Evolutionary conservation across 2,329 filamentous ascomycete species (phyloP).

Genomic region (Fusarium sp.): DNA sequence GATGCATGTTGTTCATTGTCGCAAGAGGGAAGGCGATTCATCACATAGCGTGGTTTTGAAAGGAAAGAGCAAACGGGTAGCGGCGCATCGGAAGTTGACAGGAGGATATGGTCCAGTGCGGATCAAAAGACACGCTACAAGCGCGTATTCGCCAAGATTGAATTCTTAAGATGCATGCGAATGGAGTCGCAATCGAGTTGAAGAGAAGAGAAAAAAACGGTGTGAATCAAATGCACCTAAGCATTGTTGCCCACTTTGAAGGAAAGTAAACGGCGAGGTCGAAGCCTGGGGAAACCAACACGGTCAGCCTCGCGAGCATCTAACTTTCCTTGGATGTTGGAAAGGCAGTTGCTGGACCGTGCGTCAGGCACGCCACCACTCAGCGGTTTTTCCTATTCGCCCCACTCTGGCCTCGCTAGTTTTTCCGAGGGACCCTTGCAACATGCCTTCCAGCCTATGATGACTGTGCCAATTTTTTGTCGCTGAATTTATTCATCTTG

Average conservation of each 20-base stretch:
- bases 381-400: constrained; percentile 43
- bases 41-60: constrained; percentile 49
- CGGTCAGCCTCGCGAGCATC: constrained; percentile 41
- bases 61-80: constrained; percentile 43
- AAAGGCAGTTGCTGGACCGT: constrained; percentile 34
- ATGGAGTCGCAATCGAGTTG: neutral
- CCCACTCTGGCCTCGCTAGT: constrained; percentile 40
- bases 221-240: constrained; percentile 34
- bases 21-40: constrained; percentile 42
- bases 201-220: neutral
- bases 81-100: constrained; percentile 42
- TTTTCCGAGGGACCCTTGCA: constrained; percentile 46
- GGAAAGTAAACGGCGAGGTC: constrained; percentile 32
- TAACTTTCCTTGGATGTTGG: constrained; percentile 32
- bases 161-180: neutral
- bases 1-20: constrained; percentile 48
- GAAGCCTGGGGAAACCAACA: constrained; percentile 39
- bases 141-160: constrained; percentile 6
- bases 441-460: constrained; percentile 35
- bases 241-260: constrained; percentile 36
- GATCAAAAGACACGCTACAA: constrained; percentile 15
- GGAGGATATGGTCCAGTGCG: constrained; percentile 3
- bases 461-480: constrained; percentile 44
- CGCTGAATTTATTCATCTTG: constrained; percentile 32
- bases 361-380: constrained; percentile 35